These are phyloP conservation scores for Physocladia obscura DNA, from an alignment of 192 early-diverging fungal genomes.

Conservation along the genomic window DNA sequence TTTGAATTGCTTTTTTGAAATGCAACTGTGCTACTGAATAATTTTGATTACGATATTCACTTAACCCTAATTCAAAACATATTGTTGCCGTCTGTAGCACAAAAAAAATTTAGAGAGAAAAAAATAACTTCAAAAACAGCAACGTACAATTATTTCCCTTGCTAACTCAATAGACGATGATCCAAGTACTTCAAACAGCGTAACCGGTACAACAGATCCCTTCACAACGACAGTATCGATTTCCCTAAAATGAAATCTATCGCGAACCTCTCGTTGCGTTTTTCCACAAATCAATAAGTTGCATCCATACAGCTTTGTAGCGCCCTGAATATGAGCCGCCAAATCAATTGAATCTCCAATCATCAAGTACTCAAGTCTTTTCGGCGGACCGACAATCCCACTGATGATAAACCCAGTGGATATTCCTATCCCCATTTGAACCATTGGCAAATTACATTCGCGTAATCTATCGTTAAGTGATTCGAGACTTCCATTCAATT, in stretches of 20 bases:
- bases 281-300: slow-evolving; percentile 36
- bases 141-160: slow-evolving; percentile 37
- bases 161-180: slow-evolving; percentile 15
- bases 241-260: slow-evolving; percentile 47
- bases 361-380: slow-evolving; percentile 25
- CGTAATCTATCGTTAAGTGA: slow-evolving; percentile 29
- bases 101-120: not conserved
- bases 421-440: slow-evolving; percentile 40
- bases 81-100: slow-evolving; percentile 34
- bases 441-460: slow-evolving; percentile 17
- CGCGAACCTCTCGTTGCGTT: slow-evolving; percentile 40
- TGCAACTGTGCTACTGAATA: slow-evolving; percentile 45
- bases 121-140: not conserved
- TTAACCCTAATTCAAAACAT: slow-evolving; percentile 55
- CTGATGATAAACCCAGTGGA: slow-evolving; percentile 33
- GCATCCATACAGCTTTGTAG: slow-evolving; percentile 37
- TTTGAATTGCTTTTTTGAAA: slow-evolving; percentile 50
- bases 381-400: slow-evolving; percentile 33
- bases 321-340: slow-evolving; percentile 20
- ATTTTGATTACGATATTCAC: slow-evolving; percentile 46
- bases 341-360: slow-evolving; percentile 31
- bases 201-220: slow-evolving; percentile 18
- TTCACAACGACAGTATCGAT: slow-evolving; percentile 35
- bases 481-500: slow-evolving; percentile 25
- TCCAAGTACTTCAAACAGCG: slow-evolving; percentile 46